Conservation (phyloP, 2,329 filamentous ascomycete species). For the Calonectria henricotiae region DNA sequence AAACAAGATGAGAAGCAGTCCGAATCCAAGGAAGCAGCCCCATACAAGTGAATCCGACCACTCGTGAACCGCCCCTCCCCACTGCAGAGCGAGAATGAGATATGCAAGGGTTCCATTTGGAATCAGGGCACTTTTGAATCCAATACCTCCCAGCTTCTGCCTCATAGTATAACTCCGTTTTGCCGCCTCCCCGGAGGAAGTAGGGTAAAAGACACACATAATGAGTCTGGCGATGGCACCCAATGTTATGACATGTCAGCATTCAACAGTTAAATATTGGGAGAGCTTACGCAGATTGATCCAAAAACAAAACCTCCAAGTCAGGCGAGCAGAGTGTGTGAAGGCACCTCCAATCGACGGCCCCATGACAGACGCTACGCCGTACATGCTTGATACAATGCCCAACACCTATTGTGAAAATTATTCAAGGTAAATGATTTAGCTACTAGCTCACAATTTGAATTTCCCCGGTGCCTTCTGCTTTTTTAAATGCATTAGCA, state of each 20-base stretch:
- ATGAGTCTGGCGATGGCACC: constrained; percentile 37
- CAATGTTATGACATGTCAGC: constrained; percentile 32
- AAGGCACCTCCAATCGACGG: constrained; percentile 46
- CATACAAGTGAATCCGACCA: constrained; percentile 49
- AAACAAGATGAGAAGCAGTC: constrained; percentile 41
- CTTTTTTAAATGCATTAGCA: too few relatives aligned
- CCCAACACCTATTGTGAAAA: constrained; percentile 21
- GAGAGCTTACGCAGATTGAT: constrained; percentile 44
- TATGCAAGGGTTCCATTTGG: constrained; percentile 37
- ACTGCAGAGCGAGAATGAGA: constrained; percentile 49
- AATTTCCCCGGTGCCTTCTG: too few relatives aligned
- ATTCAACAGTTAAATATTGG: background rate
- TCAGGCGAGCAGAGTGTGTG: constrained; percentile 43
- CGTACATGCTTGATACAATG: constrained; percentile 48
- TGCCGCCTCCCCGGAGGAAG: constrained; percentile 34
- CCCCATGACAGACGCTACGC: constrained; percentile 42
- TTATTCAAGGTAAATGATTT: too few relatives aligned
- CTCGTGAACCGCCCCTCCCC: constrained; percentile 45
- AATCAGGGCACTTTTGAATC: constrained; percentile 41
- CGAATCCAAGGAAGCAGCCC: constrained; percentile 47
- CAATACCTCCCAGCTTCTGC: constrained; percentile 34
- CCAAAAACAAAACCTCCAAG: constrained; percentile 50
- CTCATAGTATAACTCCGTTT: background rate
- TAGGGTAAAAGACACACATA: constrained; percentile 36
- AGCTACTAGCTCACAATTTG: too few relatives aligned